These are phyloP conservation scores for Erodium texanum DNA, from an alignment of 441 rosid species.

Conservation along the genomic window DNA sequence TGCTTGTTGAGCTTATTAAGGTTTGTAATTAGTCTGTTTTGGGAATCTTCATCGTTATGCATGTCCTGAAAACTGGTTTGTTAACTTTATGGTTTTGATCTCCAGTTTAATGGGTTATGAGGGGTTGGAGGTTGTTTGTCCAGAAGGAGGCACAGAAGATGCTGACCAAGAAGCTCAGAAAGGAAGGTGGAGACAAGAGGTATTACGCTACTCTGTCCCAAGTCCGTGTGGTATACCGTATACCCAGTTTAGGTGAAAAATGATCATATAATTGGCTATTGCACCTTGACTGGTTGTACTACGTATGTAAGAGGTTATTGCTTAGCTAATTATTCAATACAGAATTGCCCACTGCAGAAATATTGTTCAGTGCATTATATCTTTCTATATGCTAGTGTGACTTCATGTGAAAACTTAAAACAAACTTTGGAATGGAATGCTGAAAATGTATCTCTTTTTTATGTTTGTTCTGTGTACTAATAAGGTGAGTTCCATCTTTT, in stretches of 20 bases:
- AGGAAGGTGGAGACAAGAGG: constrained; percentile 97
- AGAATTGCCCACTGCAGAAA: too few relatives aligned
- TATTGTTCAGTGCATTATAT: background rate
- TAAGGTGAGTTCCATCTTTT: background rate
- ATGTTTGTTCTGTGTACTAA: background rate
- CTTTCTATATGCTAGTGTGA: background rate
- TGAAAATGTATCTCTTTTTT: background rate
- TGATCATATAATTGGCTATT: background rate
- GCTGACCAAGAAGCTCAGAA: constrained; percentile 84
- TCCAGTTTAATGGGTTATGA: constrained; percentile 72
- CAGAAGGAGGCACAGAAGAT: constrained; percentile 90
- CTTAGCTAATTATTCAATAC: too few relatives aligned
- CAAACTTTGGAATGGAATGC: background rate
- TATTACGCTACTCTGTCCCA: constrained; percentile 8
- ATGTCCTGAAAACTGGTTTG: background rate
- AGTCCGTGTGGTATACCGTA: background rate
- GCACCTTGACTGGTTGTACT: background rate
- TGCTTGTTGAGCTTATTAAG: constrained; percentile 1
- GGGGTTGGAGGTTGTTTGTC: constrained; percentile 79
- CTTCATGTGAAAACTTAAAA: background rate
- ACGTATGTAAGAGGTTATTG: background rate
- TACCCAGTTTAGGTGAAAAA: background rate
- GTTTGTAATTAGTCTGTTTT: background rate
- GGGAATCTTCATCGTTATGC: background rate
- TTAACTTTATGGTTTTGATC: constrained; percentile 16